Base-by-base conservation (phyloP, 805 yeast genomes). In the Ogataea henricii region DNA sequence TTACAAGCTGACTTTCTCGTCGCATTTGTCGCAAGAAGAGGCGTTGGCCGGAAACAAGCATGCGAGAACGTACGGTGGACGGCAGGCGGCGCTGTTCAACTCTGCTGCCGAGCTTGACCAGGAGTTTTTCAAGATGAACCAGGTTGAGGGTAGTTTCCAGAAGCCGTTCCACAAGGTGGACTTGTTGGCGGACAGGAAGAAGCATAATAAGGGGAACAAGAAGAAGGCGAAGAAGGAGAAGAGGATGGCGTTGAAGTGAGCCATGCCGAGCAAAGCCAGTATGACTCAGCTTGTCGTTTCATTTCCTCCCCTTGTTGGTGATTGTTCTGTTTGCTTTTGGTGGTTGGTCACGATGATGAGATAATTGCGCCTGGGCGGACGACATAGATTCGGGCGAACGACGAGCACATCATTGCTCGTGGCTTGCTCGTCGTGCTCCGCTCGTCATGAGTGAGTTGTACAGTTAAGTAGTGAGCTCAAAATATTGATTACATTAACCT, bases 21-120 rank as follows among this genome's bases (percentile, higher is more conserved):
- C 84, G 56, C 96, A 89, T 63, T 74, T 85, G 44, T 84, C 81
- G 41, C 75, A 73, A 30, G 72, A 71, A 20, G 79, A 70, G 29
- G 57, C 58, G 7, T 68, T 69, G 39, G 70, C 68, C 21, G 77
- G 84, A 3, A 75, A 72, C 36, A 53, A 49, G 26, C 60, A 60
- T 48, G 55, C 85, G 8, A 76, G 78, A 43, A 64, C 72, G 14
- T 85, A 87, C 58, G 92, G 94, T 70, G 94, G 94, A 67, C 83
- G 79, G 54, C 90, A 87, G 62, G 92, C 94, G 10, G 88, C 89
- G 2, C 73, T 86, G 53, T 79, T 78, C 55, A 83, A 85, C 62
- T 86, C 89, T 6, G 89, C 92, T 29, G 88, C 81, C 35, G 94
- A 89, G 57, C 72, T 92, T 55, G 97, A 92, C 66, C 74, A 80